These are phyloP conservation scores for Phialemonium atrogriseum DNA, from an alignment of 2,329 filamentous ascomycete species.

Conservation along the genomic window DNA sequence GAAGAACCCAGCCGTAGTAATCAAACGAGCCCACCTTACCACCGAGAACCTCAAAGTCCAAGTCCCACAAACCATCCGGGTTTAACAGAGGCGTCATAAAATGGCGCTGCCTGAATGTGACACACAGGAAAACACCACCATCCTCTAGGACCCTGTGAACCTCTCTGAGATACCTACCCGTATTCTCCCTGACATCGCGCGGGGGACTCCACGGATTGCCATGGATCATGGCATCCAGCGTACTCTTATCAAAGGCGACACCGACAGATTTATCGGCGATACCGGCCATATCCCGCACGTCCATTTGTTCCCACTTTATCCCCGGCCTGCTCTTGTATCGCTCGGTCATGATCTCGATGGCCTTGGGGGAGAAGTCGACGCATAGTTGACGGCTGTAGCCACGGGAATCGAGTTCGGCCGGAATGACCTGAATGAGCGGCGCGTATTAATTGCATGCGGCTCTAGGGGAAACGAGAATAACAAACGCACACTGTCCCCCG, in stretches of 20 bases:
- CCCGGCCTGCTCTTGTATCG: conserved; percentile 27
- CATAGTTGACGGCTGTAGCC: conserved; percentile 46
- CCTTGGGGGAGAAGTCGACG: conserved; percentile 47
- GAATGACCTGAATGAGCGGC: conserved; percentile 35
- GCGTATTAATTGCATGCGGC: background rate
- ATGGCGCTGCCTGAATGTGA: conserved; percentile 47
- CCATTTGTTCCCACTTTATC: conserved; percentile 41
- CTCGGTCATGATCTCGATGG: conserved; percentile 42
- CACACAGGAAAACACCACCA: conserved; percentile 39
- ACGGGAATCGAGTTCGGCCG: conserved; percentile 33
- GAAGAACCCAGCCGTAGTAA: conserved; percentile 38
- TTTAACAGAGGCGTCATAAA: conserved; percentile 41
- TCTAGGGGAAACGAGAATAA: background rate
- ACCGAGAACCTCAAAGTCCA: conserved; percentile 33
- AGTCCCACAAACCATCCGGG: conserved; percentile 31
- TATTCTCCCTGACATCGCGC: conserved; percentile 37
- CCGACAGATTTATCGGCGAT: conserved; percentile 34
- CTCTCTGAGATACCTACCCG: conserved; percentile 38
- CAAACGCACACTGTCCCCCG: conserved; percentile 48
- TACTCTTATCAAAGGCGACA: conserved; percentile 50
- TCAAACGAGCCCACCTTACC: conserved; percentile 32
- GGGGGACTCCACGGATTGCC: conserved; percentile 45
- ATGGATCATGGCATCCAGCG: conserved; percentile 47
- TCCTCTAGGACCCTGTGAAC: conserved; percentile 38
- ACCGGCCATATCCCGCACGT: conserved; percentile 40